phyloP scores from a whole-genome alignment of 2,329 filamentous ascomycete genomes.

The Trichophyton schoenleinii region DNA sequence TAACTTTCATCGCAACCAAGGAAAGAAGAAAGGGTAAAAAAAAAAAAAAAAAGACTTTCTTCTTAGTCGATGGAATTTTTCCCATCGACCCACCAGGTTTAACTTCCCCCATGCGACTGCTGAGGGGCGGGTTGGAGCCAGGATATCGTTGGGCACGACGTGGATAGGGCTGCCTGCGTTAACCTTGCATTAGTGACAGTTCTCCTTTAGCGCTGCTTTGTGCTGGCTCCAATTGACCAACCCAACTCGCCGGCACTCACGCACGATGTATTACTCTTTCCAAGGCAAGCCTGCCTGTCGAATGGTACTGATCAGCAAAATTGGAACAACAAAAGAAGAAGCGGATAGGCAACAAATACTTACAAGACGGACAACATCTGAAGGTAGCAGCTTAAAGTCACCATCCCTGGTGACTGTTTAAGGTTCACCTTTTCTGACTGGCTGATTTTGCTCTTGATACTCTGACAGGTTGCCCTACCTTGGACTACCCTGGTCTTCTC shows the following conservation, averaged over 20 bases:
- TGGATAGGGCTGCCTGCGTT: constrained; percentile 10
- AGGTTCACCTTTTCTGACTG: neutral
- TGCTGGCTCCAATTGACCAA: constrained; percentile 12
- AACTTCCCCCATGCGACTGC: constrained; percentile 1
- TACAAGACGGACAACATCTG: neutral
- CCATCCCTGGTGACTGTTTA: neutral
- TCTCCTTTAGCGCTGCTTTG: constrained; percentile 7
- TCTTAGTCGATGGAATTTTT: neutral
- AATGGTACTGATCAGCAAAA: neutral
- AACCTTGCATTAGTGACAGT: constrained; percentile 9
- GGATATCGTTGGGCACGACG: constrained; percentile 6
- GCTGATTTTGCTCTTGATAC: neutral
- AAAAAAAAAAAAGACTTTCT: neutral
- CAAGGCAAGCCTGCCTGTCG: neutral
- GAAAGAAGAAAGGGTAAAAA: no score
- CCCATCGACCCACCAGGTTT: neutral
- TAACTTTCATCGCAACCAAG: neutral
- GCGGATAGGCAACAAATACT: neutral
- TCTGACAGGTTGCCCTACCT: neutral
- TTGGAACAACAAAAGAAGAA: no score
- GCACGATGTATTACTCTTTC: neutral
- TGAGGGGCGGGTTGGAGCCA: constrained; percentile 2
- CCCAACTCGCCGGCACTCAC: constrained; percentile 5
- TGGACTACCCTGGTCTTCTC: neutral
- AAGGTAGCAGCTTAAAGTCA: neutral